Percentiles rank a stretch among this genome's conserved stretches.
Evolutionary conservation across 2,329 filamentous ascomycete genomes (phyloP).

Genomic region (Pestalotiopsis sp.): DNA sequence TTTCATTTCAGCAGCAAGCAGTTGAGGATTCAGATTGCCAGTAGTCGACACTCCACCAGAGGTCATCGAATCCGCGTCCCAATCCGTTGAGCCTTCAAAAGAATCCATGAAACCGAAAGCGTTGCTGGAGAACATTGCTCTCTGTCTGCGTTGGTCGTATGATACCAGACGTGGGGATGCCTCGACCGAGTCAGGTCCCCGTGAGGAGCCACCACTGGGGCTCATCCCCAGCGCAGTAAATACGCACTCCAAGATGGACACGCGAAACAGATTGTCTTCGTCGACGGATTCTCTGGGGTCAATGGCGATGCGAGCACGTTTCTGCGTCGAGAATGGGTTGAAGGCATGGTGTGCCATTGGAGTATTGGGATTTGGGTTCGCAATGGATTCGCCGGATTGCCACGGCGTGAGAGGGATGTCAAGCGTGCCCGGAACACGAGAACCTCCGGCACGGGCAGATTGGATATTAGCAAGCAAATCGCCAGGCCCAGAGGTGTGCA

Average conservation of each 20-base stretch:
- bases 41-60: constrained; percentile 67
- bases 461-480: constrained; percentile 83
- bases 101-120: constrained; percentile 91
- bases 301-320: constrained; percentile 50
- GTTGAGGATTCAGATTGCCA: constrained; percentile 65
- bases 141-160: constrained; percentile 79
- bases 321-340: constrained; percentile 59
- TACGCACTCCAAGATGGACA: constrained; percentile 92
- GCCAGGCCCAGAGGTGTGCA: constrained; percentile 65
- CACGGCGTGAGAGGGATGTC: constrained; percentile 23
- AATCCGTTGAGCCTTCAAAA: constrained; percentile 76
- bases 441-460: constrained; percentile 62
- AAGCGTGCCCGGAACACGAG: constrained; percentile 35
- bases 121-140: constrained; percentile 76
- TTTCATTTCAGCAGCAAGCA: constrained; percentile 76
- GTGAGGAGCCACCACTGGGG: constrained; percentile 63
- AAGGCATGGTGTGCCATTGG: constrained; percentile 54
- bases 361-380: constrained; percentile 35
- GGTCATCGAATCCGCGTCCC: constrained; percentile 83
- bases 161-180: constrained; percentile 84
- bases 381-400: constrained; percentile 9
- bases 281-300: constrained; percentile 82
- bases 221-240: constrained; percentile 90
- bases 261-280: constrained; percentile 86
- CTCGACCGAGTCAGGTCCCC: constrained; percentile 74